Percentiles rank a stretch among this genome's conserved stretches.
Conservation (phyloP, 2,329 filamentous ascomycete genomes). For the Paraconiothyrium sp. region DNA sequence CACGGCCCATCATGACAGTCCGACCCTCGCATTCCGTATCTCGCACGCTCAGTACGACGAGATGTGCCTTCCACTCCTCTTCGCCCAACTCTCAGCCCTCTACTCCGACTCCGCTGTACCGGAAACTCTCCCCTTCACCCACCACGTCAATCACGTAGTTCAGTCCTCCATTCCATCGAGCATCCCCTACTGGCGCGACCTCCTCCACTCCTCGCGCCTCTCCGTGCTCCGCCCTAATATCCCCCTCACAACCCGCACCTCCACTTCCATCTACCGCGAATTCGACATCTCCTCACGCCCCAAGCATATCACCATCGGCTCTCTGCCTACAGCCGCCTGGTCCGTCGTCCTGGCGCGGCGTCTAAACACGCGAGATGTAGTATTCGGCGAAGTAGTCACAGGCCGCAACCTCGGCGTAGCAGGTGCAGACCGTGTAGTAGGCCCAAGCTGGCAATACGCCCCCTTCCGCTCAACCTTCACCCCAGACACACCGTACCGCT, state of each 20-base stretch:
- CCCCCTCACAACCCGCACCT: constrained; percentile 38
- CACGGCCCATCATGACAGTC: constrained; percentile 64
- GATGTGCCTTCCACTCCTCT: constrained; percentile 70
- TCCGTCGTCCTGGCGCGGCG: constrained; percentile 68
- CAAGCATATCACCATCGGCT: constrained; percentile 69
- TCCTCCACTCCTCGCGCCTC: constrained; percentile 66
- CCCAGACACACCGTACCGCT: constrained; percentile 53
- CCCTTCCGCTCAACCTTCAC: constrained; percentile 69
- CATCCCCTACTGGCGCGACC: constrained; percentile 68
- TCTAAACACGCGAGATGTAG: constrained; percentile 63
- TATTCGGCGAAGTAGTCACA: constrained; percentile 73
- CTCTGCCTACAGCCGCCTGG: constrained; percentile 74
- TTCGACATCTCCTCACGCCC: constrained; percentile 54
- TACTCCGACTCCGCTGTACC: constrained; percentile 53
- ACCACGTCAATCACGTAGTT: constrained; percentile 56
- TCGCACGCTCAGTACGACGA: constrained; percentile 77
- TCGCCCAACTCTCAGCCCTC: constrained; percentile 67
- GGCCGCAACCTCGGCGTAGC: constrained; percentile 69
- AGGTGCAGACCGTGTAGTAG: constrained; percentile 66
- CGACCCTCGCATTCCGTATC: constrained; percentile 67
- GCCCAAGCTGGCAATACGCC: constrained; percentile 74
- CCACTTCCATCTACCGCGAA: constrained; percentile 43
- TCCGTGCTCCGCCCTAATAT: constrained; percentile 46
- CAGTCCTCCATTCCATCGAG: constrained; percentile 56
- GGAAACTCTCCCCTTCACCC: constrained; percentile 54